Evolutionary conservation across 2,329 filamentous ascomycete genomes (phyloP).

Genomic region (Apiospora kogelbergensis): DNA sequence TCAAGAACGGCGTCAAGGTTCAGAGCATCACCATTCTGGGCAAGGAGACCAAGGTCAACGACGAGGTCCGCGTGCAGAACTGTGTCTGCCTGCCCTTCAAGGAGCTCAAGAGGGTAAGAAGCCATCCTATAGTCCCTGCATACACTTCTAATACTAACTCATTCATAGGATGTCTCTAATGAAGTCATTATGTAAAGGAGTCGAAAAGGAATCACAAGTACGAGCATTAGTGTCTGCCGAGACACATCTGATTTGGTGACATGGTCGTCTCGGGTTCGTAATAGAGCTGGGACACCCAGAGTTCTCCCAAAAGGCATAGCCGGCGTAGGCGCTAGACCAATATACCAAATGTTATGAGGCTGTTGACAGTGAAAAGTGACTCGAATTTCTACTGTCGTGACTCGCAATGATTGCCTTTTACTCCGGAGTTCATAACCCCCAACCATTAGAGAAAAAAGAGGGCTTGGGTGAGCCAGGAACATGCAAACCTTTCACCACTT

Average conservation of each 20-base stretch:
- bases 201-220: background rate
- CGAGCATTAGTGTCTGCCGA: background rate
- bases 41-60: constrained; percentile 91
- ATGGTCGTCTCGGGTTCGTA: background rate
- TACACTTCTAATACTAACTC: constrained; percentile 3
- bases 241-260: background rate
- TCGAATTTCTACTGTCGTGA: background rate
- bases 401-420: background rate
- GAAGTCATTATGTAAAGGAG: constrained; percentile 82
- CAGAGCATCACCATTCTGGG: constrained; percentile 97
- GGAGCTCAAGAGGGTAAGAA: constrained; percentile 86
- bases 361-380: background rate
- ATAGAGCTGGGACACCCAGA: background rate
- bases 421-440: background rate
- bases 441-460: background rate
- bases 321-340: constrained; percentile 4
- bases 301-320: background rate
- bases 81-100: constrained; percentile 97
- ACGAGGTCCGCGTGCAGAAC: constrained; percentile 95
- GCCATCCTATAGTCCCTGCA: background rate
- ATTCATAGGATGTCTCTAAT: constrained; percentile 73
- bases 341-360: background rate
- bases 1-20: constrained; percentile 98
- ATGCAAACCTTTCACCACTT: background rate
- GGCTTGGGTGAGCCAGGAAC: background rate